Evolutionary conservation across 2,329 filamentous ascomycete species (phyloP), one percentile per base, ranked within the genome.

Genomic region (Fusarium sp.): DNA sequence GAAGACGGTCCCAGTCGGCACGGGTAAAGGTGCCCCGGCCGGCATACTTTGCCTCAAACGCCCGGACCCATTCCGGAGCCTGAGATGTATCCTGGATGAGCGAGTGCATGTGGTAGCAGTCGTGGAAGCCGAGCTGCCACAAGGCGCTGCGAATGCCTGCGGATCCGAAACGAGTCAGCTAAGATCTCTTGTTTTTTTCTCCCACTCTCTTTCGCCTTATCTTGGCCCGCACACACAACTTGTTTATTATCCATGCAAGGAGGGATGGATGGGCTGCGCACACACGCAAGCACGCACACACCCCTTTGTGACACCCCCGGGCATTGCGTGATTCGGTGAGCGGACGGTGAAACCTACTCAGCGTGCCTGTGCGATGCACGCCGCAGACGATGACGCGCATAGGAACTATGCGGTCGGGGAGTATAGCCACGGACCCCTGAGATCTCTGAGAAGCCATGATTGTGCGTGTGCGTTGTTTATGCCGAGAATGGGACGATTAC

Each of bases 1-100:
- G 79, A 6, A 85, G 74, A 61, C 77, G 76, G 73, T 85, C 83
- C 78, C 82, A 85, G 65, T 84, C 81, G 16, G 75, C 70, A 44
- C 77, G 79, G n/a, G 72, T 75, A 58, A 80, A 77, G 23, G 73
- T 51, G 9, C 73, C 76, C 25, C 72, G 74, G 59, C 69, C 74
- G 53, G 65, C 73, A 62, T 75, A 80, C 63, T 78, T 80, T 61
- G 74, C 75, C 50, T 78, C 74, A 34, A 78, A 67, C 51, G 78
- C 77, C 23, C 71, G 72, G 50, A 76, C 61, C 78, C 78, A 80
- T 62, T 76, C 69, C 13, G 72, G 64, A 2, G 67, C 64, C 14
- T 78, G 62, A 1, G 70, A 62, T 16, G 73, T 62, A 38, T 78
- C 75, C 31, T 72, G 69, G 38, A 77, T 54, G 40, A 78, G 66